A percentile compares a stretch with the other conserved stretches of the same genome.
Evolutionary conservation across 371 early-diverging fungal genomes (phyloP).

Genomic region (Basidiobolus heterosporus): DNA sequence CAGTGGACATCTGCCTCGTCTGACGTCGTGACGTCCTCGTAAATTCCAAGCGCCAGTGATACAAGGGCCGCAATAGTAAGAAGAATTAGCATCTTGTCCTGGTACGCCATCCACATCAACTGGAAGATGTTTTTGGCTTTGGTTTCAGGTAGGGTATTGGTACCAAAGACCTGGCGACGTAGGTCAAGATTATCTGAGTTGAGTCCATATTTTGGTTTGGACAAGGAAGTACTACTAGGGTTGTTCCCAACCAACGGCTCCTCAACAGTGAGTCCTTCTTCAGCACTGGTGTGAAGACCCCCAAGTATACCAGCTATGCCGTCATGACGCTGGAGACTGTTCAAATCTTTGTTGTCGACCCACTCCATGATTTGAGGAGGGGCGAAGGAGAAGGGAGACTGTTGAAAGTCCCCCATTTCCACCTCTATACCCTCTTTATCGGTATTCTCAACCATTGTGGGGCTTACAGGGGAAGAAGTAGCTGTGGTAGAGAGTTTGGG

Average conservation of each 20-base stretch:
- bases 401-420: no score
- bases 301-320: conserved; percentile 26
- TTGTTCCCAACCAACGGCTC: conserved; percentile 2
- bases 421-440: no score
- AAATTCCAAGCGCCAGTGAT: conserved; percentile 70
- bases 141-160: conserved; percentile 43
- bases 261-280: conserved; percentile 21
- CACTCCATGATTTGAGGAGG: conserved; percentile 24
- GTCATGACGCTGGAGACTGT: conserved; percentile 21
- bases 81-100: conserved; percentile 63
- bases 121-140: conserved; percentile 48
- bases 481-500: no score
- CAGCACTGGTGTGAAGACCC: conserved; percentile 30
- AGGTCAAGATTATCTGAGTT: conserved; percentile 10
- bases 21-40: conserved; percentile 42
- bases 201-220: not conserved
- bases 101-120: conserved; percentile 63
- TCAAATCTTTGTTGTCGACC: conserved; percentile 36
- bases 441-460: no score
- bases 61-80: conserved; percentile 66
- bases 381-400: conserved; percentile 26
- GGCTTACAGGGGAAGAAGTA: no score
- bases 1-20: conserved; percentile 34
- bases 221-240: not conserved
- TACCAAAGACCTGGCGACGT: conserved; percentile 31